phyloP scores from a whole-genome alignment of 75 land plant genomes.

The Sequoia sempervirens region DNA sequence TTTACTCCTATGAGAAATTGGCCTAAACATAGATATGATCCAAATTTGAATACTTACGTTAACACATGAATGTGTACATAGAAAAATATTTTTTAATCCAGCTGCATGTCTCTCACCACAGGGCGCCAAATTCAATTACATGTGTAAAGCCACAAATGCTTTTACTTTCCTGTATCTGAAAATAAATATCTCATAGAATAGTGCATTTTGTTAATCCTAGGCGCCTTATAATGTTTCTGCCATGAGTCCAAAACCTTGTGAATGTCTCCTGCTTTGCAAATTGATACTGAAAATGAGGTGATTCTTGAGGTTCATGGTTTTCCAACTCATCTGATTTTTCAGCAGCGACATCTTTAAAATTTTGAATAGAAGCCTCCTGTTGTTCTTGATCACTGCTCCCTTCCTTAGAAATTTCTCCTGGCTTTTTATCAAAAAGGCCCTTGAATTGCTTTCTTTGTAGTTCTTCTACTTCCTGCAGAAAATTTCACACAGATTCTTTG shows the following conservation, averaged over 20 bases:
- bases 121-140: background rate
- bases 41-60: background rate
- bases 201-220: conserved; percentile 3
- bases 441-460: conserved; percentile 78
- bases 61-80: background rate
- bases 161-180: background rate
- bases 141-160: background rate
- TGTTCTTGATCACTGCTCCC: conserved; percentile 12
- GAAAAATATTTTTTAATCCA: background rate
- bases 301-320: background rate
- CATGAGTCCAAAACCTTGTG: background rate
- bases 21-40: background rate
- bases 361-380: background rate
- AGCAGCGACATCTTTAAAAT: background rate
- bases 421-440: conserved; percentile 95
- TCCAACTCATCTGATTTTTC: conserved; percentile 1
- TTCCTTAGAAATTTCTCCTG: conserved; percentile 75
- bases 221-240: background rate
- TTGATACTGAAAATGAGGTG: background rate
- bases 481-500: background rate
- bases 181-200: conserved; percentile 2
- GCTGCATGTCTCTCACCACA: background rate
- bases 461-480: conserved; percentile 57
- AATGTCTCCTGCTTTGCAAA: background rate
- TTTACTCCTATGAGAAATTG: background rate